phyloP scores from a whole-genome alignment of 1,139 yeast genomes.

The Candida gigantensis region DNA sequence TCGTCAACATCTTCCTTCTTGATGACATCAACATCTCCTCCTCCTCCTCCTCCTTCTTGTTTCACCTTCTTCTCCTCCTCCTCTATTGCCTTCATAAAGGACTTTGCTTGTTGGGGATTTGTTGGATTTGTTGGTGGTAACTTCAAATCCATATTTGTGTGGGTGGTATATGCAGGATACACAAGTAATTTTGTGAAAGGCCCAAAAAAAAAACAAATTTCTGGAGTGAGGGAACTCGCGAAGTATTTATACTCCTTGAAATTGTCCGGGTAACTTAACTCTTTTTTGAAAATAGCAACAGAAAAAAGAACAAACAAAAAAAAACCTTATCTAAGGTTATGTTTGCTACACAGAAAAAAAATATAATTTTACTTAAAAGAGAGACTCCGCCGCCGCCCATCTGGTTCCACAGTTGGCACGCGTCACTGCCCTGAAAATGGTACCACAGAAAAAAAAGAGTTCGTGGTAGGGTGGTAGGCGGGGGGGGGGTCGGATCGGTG shows the following conservation, averaged over 20 bases:
- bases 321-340: background rate
- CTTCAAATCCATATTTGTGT: background rate
- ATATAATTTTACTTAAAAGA: too few species aligned
- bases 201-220: background rate
- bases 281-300: too few species aligned
- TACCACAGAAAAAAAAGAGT: too few species aligned
- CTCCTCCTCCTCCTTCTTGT: constrained; percentile 5
- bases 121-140: constrained; percentile 1
- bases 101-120: constrained; percentile 6
- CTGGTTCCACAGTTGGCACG: too few species aligned
- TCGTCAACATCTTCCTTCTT: constrained; percentile 39
- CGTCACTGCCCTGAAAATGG: too few species aligned
- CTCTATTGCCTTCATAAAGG: constrained; percentile 2
- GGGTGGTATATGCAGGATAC: background rate
- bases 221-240: constrained; percentile 1
- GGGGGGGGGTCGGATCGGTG: too few species aligned
- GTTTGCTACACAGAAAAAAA: too few species aligned
- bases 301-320: background rate
- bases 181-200: constrained; percentile 1
- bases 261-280: constrained; percentile 5
- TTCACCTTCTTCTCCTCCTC: constrained; percentile 2
- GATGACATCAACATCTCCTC: constrained; percentile 11
- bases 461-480: too few species aligned
- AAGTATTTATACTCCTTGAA: constrained; percentile 4
- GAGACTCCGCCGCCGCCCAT: too few species aligned